Evolutionary conservation across 2,329 filamentous ascomycete species (phyloP).

Genomic region (Botrytis fragariae): DNA sequence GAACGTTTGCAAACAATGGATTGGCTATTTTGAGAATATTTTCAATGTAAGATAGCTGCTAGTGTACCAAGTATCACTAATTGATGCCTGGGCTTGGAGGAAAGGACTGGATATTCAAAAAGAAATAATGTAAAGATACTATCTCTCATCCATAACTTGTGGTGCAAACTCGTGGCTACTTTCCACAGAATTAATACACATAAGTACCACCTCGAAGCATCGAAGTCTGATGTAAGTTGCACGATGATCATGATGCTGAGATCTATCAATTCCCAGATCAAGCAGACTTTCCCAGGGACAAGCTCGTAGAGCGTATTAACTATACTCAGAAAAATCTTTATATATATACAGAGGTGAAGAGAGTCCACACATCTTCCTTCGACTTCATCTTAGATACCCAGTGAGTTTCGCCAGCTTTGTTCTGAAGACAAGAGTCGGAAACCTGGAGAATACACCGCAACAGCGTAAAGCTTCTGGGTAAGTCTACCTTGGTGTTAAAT

Average conservation of each 20-base stretch:
- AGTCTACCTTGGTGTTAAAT: background rate
- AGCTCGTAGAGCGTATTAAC: background rate
- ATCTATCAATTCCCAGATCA: background rate
- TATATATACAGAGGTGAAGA: background rate
- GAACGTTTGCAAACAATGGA: background rate
- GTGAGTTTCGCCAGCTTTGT: background rate
- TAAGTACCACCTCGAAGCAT: background rate
- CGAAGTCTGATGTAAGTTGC: background rate
- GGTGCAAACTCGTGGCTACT: background rate
- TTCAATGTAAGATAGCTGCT: background rate
- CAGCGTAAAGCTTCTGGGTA: background rate
- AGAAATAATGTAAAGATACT: background rate
- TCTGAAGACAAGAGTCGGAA: background rate
- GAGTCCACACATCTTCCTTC: background rate
- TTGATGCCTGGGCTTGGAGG: background rate
- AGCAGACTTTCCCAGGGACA: background rate
- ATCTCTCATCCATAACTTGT: background rate
- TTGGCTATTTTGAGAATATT: background rate
- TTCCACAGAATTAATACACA: background rate
- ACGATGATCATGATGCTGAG: background rate
- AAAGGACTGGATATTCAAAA: background rate
- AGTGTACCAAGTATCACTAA: background rate
- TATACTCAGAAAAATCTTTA: background rate
- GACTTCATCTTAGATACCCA: background rate
- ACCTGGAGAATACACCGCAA: background rate